Base-by-base conservation (phyloP, 192 early-diverging fungal species). In the Spizellomyces punctatus region DNA sequence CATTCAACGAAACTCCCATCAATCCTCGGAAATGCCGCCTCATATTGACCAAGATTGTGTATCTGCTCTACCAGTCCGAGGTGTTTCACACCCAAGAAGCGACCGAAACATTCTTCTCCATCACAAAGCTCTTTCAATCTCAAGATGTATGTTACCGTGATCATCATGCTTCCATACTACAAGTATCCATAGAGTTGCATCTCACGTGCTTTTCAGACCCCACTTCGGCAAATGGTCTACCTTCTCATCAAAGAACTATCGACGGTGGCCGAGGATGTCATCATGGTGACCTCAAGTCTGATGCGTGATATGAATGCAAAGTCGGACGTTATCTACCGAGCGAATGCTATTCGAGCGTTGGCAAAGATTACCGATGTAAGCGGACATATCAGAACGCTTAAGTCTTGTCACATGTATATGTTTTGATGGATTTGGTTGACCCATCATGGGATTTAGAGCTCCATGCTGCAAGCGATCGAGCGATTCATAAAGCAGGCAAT, bases 281-380 rank as follows among this genome's bases (percentile, higher is more conserved):
- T 98, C 71, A 96, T 99, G 93, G 95, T 96, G 50, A 99, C 95
- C 10, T 91, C 92, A 67, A 92, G 90, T 58, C 78, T 99, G 47
- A 96, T 95, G 81, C 94, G 95, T 77, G 97, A 99, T 78, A 96
- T 98, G 86, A 96, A 95, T 78, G 88, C 93, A 19, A 96, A 93
- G 66, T 88, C 89, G 9, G 96, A 98, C 66, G 90, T 94, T 41
- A 91, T 94, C 44, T 87, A 96, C 73, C 89, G 96, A 21, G 94
- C 95, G 59, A 96, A 96, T 78, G 96, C 96, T 16, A 96, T 99
- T 69, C 89, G 97, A 50, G 96, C 94, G 6, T 84, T 99, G 42
- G 92, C 93, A 72, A 92, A 95, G 75, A 96, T 99, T 58, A 94
- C 93, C 9, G 97, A 99, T 78, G 94, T 92, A 84, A 78, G 82